phyloP scores from a whole-genome alignment of 192 early-diverging fungal genomes.

The Bifiguratus adelaidae region DNA sequence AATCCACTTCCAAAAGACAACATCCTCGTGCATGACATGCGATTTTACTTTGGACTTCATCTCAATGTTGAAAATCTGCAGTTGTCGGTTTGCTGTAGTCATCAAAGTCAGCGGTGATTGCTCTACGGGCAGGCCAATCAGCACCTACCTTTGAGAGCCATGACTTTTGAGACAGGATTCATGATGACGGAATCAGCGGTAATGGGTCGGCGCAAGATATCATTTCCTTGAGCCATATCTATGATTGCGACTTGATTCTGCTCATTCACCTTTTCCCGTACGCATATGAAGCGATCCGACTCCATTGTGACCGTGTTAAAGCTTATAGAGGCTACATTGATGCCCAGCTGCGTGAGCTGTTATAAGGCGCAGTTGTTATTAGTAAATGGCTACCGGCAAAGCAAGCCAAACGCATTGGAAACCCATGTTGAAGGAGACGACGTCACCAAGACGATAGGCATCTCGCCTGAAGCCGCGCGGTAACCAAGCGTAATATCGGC shows the following conservation, averaged over 20 bases:
- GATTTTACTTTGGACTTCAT: slow-evolving; percentile 94
- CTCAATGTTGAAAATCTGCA: slow-evolving; percentile 98
- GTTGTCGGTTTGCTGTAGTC: slow-evolving; percentile 61
- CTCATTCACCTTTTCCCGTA: slow-evolving; percentile 82
- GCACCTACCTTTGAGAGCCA: slow-evolving; percentile 86
- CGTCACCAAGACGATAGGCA: too few relatives aligned
- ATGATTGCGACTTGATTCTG: slow-evolving; percentile 91
- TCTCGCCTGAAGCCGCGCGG: too few relatives aligned
- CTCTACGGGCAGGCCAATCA: background rate
- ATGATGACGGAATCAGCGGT: slow-evolving; percentile 98
- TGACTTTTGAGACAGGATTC: slow-evolving; percentile 88
- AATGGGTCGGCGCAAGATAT: slow-evolving; percentile 82
- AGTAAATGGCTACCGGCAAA: background rate
- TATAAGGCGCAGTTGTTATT: background rate
- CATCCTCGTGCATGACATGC: slow-evolving; percentile 82
- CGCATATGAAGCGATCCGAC: slow-evolving; percentile 96
- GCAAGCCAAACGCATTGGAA: background rate
- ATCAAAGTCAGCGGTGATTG: background rate
- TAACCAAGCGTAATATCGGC: too few relatives aligned
- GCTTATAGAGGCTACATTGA: slow-evolving; percentile 87
- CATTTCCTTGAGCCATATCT: slow-evolving; percentile 78
- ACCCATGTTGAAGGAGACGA: background rate
- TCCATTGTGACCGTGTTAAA: slow-evolving; percentile 98
- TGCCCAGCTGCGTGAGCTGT: slow-evolving; percentile 82
- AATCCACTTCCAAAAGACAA: slow-evolving; percentile 96